Conservation (phyloP, 306 rosid species). For the Canavalia gladiata region DNA sequence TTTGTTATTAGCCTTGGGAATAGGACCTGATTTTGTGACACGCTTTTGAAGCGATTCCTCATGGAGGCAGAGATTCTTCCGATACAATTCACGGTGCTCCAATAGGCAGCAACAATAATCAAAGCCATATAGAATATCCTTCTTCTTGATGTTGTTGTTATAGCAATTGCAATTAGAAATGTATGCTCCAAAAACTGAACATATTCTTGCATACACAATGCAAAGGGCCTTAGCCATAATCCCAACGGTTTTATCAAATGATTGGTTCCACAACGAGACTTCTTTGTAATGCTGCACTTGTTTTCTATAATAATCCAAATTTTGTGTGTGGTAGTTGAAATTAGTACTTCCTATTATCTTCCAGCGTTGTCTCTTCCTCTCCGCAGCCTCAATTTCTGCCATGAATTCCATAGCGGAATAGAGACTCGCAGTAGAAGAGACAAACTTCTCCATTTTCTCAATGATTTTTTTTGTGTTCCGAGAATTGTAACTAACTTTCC, state of each 20-base stretch:
- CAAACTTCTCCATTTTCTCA: conserved; percentile 57
- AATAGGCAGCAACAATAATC: conserved; percentile 33
- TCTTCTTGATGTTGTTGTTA: neutral
- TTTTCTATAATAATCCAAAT: conserved; percentile 52
- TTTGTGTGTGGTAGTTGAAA: neutral
- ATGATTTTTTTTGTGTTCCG: conserved; percentile 34
- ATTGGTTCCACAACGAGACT: conserved; percentile 70
- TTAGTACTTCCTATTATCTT: neutral
- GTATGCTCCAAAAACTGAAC: conserved; percentile 57
- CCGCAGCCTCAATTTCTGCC: conserved; percentile 51
- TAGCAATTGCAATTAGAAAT: conserved; percentile 9
- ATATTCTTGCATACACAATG: conserved; percentile 63
- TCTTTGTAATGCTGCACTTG: conserved; percentile 64
- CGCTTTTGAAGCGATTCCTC: conserved; percentile 12
- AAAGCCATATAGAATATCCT: neutral
- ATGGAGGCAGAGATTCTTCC: neutral
- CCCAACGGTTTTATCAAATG: conserved; percentile 61
- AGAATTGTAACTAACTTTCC: conserved; percentile 42
- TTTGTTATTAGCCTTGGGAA: conserved; percentile 23
- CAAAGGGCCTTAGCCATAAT: conserved; percentile 66
- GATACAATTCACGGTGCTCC: conserved; percentile 48
- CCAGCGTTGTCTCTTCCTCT: conserved; percentile 52
- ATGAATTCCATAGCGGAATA: conserved; percentile 56
- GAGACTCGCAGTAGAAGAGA: conserved; percentile 45
- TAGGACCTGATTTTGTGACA: conserved; percentile 51